Conservation (phyloP, 148 eudicot genomes). For the Chenopodium album region DNA sequence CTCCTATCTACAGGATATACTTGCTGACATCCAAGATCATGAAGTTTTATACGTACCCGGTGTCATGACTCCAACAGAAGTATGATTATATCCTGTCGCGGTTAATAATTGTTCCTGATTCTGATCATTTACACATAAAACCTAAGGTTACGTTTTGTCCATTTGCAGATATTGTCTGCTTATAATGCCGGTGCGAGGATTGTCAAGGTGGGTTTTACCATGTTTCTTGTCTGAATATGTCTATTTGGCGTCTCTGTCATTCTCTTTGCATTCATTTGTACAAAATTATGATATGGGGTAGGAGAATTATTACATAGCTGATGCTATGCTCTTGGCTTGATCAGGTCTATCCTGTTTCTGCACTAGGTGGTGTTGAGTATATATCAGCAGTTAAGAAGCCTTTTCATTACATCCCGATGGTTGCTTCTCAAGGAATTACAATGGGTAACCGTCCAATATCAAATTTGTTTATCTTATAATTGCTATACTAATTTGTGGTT, state of each 20-base stretch:
- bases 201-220: slow-evolving; percentile 53
- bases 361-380: slow-evolving; percentile 69
- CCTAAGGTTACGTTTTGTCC: not conserved
- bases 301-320: not conserved
- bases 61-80: slow-evolving; percentile 92
- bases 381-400: slow-evolving; percentile 73
- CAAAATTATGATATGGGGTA: not conserved
- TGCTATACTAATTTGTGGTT: not conserved
- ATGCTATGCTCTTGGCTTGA: slow-evolving; percentile 1
- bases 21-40: slow-evolving; percentile 38
- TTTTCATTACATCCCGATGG: slow-evolving; percentile 76
- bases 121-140: not conserved
- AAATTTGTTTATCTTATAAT: not conserved
- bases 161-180: slow-evolving; percentile 67
- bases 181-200: slow-evolving; percentile 68
- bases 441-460: slow-evolving; percentile 38
- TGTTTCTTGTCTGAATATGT: not conserved
- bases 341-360: slow-evolving; percentile 85
- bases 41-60: slow-evolving; percentile 86
- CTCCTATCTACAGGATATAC: slow-evolving; percentile 43
- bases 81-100: slow-evolving; percentile 24
- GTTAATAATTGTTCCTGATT: not conserved
- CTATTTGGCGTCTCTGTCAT: not conserved
- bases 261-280: not conserved
- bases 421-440: slow-evolving; percentile 89